Evolutionary conservation across 2,329 filamentous ascomycete genomes (phyloP), one percentile per base, ranked within the genome.

Genomic region (Fusarium humuli): DNA sequence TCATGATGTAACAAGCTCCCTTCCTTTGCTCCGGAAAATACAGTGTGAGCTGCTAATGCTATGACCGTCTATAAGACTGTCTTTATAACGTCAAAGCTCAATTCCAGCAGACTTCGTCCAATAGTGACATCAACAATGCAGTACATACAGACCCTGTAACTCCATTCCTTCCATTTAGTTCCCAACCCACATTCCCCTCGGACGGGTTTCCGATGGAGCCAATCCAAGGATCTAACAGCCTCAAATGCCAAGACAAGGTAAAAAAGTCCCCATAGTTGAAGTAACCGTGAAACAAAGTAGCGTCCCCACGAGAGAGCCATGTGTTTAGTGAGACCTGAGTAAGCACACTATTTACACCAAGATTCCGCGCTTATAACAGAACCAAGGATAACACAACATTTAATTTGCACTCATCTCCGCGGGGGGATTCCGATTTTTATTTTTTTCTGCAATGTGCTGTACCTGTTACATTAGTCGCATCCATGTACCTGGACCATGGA

Each of bases 251-350:
- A 29, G 49, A 14, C 20, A 18, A 37, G 34, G 34, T 37, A 37
- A 37, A n/a, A 20, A 8, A 11, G 49, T 41, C 49, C 6, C 49
- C 49, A 42, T 53, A 53, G 41, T 23, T 7, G 7, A 53, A 27
- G 34, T 25, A 53, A 49, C 30, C 30, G 30, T 29, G 44, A 22
- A 57, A 57, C 44, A 57, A 53, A 53, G 44, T 57, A 57, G 30
- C 32, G 30, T 40, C 54, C 13, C 27, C 52, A 27, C 57, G 48
- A 59, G 29, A 34, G n/a, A 37, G 8, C 53, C 53, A 49, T 55
- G 52, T 50, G 44, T 50, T 57, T 57, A 57, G 54, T 57, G 54
- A 57, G 54, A 57, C 23, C 44, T 57, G 54, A 57, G 54, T 57
- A 57, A 57, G 54, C 54, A 42, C 18, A 27, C 49, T 23, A 42